phyloP scores from a whole-genome alignment of 164 flowering plant species.

The Aristolochia fimbriata region DNA sequence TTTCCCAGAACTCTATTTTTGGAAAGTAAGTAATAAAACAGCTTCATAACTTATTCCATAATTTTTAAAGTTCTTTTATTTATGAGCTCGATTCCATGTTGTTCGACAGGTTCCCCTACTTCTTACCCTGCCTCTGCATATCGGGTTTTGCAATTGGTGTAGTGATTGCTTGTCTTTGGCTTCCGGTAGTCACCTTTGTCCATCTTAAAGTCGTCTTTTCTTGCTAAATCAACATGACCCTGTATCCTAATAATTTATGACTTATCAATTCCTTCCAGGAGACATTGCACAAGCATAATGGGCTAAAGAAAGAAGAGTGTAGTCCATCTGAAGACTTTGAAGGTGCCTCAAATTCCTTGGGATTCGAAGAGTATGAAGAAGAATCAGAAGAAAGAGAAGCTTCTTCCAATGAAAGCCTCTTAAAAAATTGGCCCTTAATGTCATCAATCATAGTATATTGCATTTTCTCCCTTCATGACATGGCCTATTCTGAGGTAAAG shows the following conservation, averaged over 20 bases:
- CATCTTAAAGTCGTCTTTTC: neutral
- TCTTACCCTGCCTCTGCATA: slow-evolving; percentile 49
- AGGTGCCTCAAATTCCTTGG: slow-evolving; percentile 6
- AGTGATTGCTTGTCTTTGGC: slow-evolving; percentile 23
- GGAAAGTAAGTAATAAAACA: slow-evolving; percentile 28
- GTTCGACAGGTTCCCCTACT: slow-evolving; percentile 52
- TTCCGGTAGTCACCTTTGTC: slow-evolving; percentile 35
- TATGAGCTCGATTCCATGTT: neutral
- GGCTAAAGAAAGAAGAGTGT: slow-evolving; percentile 1
- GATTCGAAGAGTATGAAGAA: slow-evolving; percentile 1
- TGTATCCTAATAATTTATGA: neutral
- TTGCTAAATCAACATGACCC: neutral
- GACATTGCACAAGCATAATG: slow-evolving; percentile 47
- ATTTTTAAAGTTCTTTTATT: neutral
- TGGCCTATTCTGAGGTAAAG: slow-evolving; percentile 67
- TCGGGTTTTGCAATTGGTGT: slow-evolving; percentile 34
- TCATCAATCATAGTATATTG: slow-evolving; percentile 68
- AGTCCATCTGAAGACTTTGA: slow-evolving; percentile 16
- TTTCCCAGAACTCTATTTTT: slow-evolving; percentile 38
- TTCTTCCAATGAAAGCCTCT: slow-evolving; percentile 15
- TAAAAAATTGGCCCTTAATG: slow-evolving; percentile 83
- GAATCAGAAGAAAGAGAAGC: slow-evolving; percentile 11
- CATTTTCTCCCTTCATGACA: slow-evolving; percentile 74
- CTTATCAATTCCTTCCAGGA: slow-evolving; percentile 25
- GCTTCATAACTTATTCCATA: neutral